Percentiles rank a stretch among this genome's conserved stretches.
phyloP scores from a whole-genome alignment of 148 eudicot species.

The Hydrangea macrophylla region DNA sequence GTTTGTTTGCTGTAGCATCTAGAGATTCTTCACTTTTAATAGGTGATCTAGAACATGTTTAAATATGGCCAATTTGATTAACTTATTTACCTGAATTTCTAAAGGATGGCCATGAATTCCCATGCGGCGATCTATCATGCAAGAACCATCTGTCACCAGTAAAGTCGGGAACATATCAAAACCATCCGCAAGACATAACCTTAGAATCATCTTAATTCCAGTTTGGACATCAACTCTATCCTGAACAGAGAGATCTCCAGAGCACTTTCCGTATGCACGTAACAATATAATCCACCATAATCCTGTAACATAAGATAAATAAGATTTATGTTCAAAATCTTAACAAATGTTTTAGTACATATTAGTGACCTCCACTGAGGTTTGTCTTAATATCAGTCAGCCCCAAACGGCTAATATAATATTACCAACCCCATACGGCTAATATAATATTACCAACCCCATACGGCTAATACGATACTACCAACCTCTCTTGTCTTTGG shows the following conservation, averaged over 20 bases:
- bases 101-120: conserved; percentile 63
- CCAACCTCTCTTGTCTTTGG: too few relatives aligned
- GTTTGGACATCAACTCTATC: conserved; percentile 66
- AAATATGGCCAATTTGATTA: not conserved
- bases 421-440: too few relatives aligned
- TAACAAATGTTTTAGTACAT: too few relatives aligned
- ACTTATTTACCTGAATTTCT: conserved; percentile 50
- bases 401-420: too few relatives aligned
- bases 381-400: too few relatives aligned
- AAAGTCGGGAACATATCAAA: conserved; percentile 63
- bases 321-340: not conserved
- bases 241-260: conserved; percentile 54
- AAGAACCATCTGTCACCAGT: conserved; percentile 58
- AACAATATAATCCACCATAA: conserved; percentile 60
- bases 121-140: conserved; percentile 67
- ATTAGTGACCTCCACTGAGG: too few relatives aligned
- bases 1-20: not conserved
- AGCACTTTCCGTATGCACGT: conserved; percentile 52
- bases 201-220: conserved; percentile 57
- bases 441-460: too few relatives aligned
- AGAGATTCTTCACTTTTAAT: not conserved
- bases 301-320: conserved; percentile 29
- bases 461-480: too few relatives aligned
- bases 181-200: conserved; percentile 57
- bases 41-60: not conserved